Base-by-base conservation (phyloP, 2,329 filamentous ascomycete genomes). In the Claviceps pazoutovae region DNA sequence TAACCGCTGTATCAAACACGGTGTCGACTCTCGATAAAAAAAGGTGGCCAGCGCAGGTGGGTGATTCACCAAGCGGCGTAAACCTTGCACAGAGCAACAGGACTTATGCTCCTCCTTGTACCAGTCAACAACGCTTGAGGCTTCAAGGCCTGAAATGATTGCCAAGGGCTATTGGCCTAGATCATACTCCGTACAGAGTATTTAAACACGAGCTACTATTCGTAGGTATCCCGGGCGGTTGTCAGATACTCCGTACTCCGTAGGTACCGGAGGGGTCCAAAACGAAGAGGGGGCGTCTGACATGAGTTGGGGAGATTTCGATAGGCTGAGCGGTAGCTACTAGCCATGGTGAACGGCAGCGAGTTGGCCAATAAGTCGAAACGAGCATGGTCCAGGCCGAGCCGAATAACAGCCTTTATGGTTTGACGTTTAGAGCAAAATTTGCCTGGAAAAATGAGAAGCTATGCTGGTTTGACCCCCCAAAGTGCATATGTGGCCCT, bases 111-210 rank as follows among this genome's bases (percentile, higher is more conserved):
- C 23, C 41, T 42, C 36, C 19, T 14, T 11, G 21, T 17, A 37
- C 23, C 39, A 50, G 30, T 3, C 38, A 26, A 36, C 9, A 30
- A 38, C 34, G 46, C 42, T 30, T 51, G 52, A 54, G 46, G 46
- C 49, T 43, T 16, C 43, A n/a, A 30, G 23, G 23, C 23, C 7
- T 23, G 4, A 13, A 21, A 39, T 48, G 42, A 36, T 30, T 44
- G 46, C 50, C 46, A 52, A 48, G 45, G 48, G 37, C 36, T 26
- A 37, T 48, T 48, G 38, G 46, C 49, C 43, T 43, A 17, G 39
- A 38, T 48, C 37, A 39, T 19, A 30, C 26, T 30, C 26, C 26
- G 26, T 30, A 11, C 8, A 30, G 26, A 30, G 26, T 30, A 46
- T 48, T 45, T 41, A 17, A 39, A 36, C 30, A 23, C 38, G 38